phyloP scores from a whole-genome alignment of 2,329 filamentous ascomycete species.

The Neofusicoccum laricinum region DNA sequence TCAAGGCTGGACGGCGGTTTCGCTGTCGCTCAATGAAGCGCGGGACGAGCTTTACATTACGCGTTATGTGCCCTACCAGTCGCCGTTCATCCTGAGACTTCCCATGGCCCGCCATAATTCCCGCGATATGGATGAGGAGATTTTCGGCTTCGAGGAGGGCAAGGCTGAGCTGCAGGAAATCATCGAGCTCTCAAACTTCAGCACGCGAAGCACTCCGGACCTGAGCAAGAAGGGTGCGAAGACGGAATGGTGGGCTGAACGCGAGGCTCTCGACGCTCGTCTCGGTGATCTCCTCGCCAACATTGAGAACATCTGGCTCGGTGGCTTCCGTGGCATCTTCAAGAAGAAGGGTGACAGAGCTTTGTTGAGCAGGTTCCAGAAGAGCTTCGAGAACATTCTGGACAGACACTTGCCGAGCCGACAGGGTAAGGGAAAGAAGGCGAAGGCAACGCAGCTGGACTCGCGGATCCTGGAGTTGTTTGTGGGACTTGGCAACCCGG shows the following conservation, averaged over 20 bases:
- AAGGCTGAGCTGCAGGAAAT: slow-evolving; percentile 79
- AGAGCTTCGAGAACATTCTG: slow-evolving; percentile 73
- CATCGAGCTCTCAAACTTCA: slow-evolving; percentile 76
- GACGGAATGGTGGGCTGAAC: slow-evolving; percentile 83
- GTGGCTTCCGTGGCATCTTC: slow-evolving; percentile 93
- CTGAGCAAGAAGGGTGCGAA: slow-evolving; percentile 73
- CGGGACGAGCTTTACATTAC: slow-evolving; percentile 83
- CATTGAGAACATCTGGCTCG: slow-evolving; percentile 91
- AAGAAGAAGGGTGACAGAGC: slow-evolving; percentile 63
- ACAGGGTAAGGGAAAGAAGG: slow-evolving; percentile 55
- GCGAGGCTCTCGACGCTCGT: slow-evolving; percentile 74
- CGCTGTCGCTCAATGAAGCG: slow-evolving; percentile 77
- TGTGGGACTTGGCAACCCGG: slow-evolving; percentile 74
- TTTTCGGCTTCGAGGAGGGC: slow-evolving; percentile 80
- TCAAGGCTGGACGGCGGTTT: slow-evolving; percentile 77
- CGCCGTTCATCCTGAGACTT: slow-evolving; percentile 81
- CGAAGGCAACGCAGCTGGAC: slow-evolving; percentile 54
- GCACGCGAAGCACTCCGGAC: slow-evolving; percentile 71
- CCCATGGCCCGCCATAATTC: slow-evolving; percentile 80
- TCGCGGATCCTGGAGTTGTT: slow-evolving; percentile 80
- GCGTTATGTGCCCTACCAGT: slow-evolving; percentile 71
- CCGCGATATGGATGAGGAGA: slow-evolving; percentile 73
- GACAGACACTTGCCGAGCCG: slow-evolving; percentile 85
- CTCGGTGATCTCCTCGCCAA: slow-evolving; percentile 76
- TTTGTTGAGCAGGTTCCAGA: slow-evolving; percentile 71